Conservation (phyloP, 2,329 filamentous ascomycete species). For the Fusarium azukiicola region DNA sequence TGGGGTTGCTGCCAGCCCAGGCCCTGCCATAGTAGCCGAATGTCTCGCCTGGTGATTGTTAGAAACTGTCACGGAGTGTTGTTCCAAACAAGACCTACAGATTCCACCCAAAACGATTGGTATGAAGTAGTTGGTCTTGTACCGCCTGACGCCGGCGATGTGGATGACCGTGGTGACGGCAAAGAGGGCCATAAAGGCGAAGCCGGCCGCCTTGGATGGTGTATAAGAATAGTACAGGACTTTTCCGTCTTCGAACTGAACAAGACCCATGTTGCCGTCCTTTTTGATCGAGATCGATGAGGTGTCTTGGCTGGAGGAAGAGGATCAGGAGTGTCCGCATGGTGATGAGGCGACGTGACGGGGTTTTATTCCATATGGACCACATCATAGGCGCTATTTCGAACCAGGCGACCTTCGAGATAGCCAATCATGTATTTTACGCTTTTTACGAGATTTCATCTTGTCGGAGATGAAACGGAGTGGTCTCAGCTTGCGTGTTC, state of each 20-base stretch:
- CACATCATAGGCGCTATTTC: not conserved
- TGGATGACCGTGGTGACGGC: not conserved
- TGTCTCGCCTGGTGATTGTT: conserved; percentile 22
- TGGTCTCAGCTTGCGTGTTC: not conserved
- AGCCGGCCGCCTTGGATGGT: not conserved
- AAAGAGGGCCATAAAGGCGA: not conserved
- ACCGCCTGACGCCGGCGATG: not conserved
- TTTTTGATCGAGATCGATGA: not conserved
- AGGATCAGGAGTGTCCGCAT: not conserved
- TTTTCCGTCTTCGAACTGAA: conserved; percentile 13
- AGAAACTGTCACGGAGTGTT: not conserved
- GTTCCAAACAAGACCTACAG: not conserved
- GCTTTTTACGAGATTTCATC: not conserved
- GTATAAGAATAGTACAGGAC: conserved; percentile 15
- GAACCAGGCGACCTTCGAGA: not conserved
- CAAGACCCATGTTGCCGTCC: conserved; percentile 9
- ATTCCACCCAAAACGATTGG: conserved; percentile 7
- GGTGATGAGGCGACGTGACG: not conserved
- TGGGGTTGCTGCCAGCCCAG: conserved; percentile 28
- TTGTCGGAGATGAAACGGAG: not conserved
- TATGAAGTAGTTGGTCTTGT: conserved; percentile 16
- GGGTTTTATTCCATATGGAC: not conserved
- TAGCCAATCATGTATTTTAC: not conserved
- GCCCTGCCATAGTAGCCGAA: conserved; percentile 36
- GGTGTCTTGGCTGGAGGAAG: not conserved